Evolutionary conservation across 129 eudicot species (phyloP).

Genomic region (Tagetes patula): DNA sequence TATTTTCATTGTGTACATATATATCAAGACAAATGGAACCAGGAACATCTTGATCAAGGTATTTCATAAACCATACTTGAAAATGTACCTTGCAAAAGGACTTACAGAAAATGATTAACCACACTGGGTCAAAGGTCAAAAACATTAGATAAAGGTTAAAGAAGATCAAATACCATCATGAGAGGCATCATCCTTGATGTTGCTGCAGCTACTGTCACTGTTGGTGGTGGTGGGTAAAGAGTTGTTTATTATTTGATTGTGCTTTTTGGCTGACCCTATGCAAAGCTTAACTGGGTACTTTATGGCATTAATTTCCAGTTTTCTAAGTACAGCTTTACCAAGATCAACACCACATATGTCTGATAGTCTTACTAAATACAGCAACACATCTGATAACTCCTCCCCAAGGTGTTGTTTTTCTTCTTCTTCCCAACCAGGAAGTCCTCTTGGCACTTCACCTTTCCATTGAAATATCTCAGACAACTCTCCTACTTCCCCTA

Average conservation of each 20-base stretch:
- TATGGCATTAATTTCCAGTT: conserved; percentile 58
- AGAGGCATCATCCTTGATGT: conserved; percentile 35
- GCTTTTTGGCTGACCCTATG: conserved; percentile 66
- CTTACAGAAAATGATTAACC: conserved; percentile 12
- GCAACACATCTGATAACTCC: conserved; percentile 72
- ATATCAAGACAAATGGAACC: conserved; percentile 12
- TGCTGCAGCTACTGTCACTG: conserved; percentile 16
- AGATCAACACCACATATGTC: conserved; percentile 81
- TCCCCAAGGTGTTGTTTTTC: conserved; percentile 75
- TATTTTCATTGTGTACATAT: not conserved
- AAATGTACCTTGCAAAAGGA: conserved; percentile 6
- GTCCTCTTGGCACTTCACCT: conserved; percentile 82
- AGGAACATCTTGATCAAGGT: conserved; percentile 18
- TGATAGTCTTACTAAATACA: conserved; percentile 67
- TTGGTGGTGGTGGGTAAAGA: not conserved
- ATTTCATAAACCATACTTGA: conserved; percentile 17
- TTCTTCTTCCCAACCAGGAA: conserved; percentile 68
- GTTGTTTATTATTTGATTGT: conserved; percentile 28
- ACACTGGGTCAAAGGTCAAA: conserved; percentile 27
- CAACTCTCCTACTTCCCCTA: conserved; percentile 60
- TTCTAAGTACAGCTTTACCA: conserved; percentile 72
- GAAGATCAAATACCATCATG: conserved; percentile 39
- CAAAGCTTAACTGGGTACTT: conserved; percentile 64
- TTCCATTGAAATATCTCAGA: conserved; percentile 92
- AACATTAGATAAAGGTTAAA: conserved; percentile 10